Conservation (phyloP, 2,329 filamentous ascomycete genomes). For the Neofusicoccum sp. region DNA sequence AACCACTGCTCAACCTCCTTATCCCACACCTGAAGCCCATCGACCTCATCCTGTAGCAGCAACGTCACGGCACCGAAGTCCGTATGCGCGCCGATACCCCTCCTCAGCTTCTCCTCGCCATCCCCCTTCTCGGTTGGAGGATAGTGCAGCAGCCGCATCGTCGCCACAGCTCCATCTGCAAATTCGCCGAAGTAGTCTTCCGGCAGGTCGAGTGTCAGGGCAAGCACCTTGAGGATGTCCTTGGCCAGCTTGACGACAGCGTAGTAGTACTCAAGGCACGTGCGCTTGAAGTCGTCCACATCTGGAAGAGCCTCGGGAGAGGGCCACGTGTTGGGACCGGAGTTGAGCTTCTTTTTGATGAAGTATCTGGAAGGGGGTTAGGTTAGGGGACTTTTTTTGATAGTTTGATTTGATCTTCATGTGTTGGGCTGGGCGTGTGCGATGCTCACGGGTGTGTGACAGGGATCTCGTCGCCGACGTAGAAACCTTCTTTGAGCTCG, state of each 20-base stretch:
- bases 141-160: conserved; percentile 45
- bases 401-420: not conserved
- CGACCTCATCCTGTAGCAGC: conserved; percentile 42
- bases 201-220: conserved; percentile 40
- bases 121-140: conserved; percentile 38
- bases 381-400: not conserved
- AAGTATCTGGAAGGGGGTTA: conserved; percentile 26
- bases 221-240: conserved; percentile 42
- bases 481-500: conserved; percentile 46
- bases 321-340: conserved; percentile 44
- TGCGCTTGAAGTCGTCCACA: conserved; percentile 36
- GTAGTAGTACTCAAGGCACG: conserved; percentile 42
- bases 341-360: conserved; percentile 38
- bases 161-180: conserved; percentile 38
- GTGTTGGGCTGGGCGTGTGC: not conserved
- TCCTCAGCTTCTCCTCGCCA: conserved; percentile 34
- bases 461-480: conserved; percentile 44
- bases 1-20: conserved; percentile 29
- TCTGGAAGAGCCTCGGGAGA: conserved; percentile 20
- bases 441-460: conserved; percentile 33
- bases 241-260: conserved; percentile 40
- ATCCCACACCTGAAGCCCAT: conserved; percentile 38
- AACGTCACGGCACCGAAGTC: conserved; percentile 45
- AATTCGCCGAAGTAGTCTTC: conserved; percentile 40
- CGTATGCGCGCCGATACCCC: conserved; percentile 45